phyloP scores from a whole-genome alignment of 1,284 basidiomycete species.

The Fistulina hepatica region DNA sequence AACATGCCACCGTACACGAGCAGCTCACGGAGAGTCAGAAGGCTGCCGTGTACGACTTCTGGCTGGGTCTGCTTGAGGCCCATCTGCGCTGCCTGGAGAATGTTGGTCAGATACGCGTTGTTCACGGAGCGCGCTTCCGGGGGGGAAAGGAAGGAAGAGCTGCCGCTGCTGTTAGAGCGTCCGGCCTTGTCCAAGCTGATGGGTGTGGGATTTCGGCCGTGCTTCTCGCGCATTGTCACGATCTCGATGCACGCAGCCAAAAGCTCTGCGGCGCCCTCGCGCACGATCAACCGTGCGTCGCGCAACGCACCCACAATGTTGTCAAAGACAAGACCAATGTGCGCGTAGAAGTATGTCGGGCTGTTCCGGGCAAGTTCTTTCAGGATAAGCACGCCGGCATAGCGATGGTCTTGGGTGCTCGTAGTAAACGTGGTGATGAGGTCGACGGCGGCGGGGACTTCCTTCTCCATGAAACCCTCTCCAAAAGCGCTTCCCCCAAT shows the following conservation, averaged over 20 bases:
- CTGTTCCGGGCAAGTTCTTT: conserved; percentile 87
- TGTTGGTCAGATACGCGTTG: conserved; percentile 52
- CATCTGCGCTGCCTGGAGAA: conserved; percentile 81
- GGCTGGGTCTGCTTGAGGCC: conserved; percentile 76
- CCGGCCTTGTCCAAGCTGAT: no score
- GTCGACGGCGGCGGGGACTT: conserved; percentile 74
- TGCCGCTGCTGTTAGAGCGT: no score
- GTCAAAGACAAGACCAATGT: conserved; percentile 80
- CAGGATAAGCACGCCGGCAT: conserved; percentile 79
- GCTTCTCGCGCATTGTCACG: conserved; percentile 60
- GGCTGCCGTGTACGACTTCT: conserved; percentile 86
- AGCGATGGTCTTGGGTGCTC: conserved; percentile 65
- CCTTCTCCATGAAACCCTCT: conserved; percentile 79
- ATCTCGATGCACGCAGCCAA: conserved; percentile 85
- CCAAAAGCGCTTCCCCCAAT: conserved; percentile 76
- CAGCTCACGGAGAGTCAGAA: conserved; percentile 88
- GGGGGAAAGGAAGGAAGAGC: no score
- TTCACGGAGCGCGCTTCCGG: no score
- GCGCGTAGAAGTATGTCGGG: conserved; percentile 76
- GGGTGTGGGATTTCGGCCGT: conserved; percentile 42
- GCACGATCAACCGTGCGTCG: conserved; percentile 74
- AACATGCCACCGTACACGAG: conserved; percentile 92
- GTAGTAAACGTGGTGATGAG: no score
- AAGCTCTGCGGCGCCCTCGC: conserved; percentile 87
- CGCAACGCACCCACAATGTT: conserved; percentile 84